phyloP scores from a whole-genome alignment of 2,329 filamentous ascomycete genomes.

The Aspergillus japonicus region DNA sequence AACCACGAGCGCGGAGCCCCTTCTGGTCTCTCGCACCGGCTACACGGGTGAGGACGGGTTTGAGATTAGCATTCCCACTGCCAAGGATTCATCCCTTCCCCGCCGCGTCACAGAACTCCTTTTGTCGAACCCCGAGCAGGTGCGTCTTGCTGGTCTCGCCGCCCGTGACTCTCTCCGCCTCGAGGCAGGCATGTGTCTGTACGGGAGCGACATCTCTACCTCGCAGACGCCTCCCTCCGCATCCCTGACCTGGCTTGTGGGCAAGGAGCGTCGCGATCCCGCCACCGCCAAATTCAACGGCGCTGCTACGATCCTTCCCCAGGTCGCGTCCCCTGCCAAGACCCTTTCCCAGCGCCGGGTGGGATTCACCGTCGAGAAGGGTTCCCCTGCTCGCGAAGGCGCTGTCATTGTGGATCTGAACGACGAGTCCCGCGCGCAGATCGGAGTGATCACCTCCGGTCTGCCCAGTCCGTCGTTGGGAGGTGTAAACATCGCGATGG shows the following conservation, averaged over 20 bases:
- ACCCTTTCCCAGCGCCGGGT: conserved; percentile 71
- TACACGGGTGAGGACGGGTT: conserved; percentile 99
- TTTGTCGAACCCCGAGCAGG: conserved; percentile 61
- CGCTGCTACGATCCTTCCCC: conserved; percentile 70
- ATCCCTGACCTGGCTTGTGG: conserved; percentile 75
- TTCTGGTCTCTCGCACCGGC: conserved; percentile 82
- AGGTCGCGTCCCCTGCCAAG: conserved; percentile 59
- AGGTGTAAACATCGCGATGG: conserved; percentile 91
- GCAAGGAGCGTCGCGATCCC: conserved; percentile 67
- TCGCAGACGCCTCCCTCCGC: conserved; percentile 67
- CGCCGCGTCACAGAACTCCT: conserved; percentile 65
- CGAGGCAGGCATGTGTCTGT: conserved; percentile 98
- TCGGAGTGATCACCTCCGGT: conserved; percentile 84
- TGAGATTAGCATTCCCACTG: conserved; percentile 80
- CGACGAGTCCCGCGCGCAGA: conserved; percentile 58
- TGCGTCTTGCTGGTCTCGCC: conserved; percentile 83
- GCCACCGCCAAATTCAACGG: conserved; percentile 75
- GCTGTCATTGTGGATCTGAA: conserved; percentile 66
- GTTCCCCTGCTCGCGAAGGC: conserved; percentile 86
- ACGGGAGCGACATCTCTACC: conserved; percentile 95
- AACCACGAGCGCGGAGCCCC: conserved; percentile 49
- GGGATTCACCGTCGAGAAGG: conserved; percentile 73
- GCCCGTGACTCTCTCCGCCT: conserved; percentile 88
- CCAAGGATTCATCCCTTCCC: conserved; percentile 53
- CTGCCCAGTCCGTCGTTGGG: conserved; percentile 82